Conservation (phyloP, 257 asterid genomes). For the Lycium ferocissimum region DNA sequence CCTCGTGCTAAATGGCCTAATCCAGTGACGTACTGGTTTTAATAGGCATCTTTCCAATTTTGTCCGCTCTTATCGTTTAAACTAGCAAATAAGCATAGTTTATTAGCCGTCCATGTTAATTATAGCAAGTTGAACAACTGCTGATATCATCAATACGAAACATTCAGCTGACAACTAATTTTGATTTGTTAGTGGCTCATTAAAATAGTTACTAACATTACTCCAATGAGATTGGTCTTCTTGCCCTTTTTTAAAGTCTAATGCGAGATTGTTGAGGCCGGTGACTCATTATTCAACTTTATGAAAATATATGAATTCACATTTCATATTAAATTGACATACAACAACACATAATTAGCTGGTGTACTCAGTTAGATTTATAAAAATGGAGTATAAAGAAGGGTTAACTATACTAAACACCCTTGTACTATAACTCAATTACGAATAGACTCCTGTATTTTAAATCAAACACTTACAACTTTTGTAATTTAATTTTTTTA, state of each 20-base stretch:
- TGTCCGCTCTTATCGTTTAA: neutral
- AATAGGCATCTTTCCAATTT: slow-evolving; percentile 26
- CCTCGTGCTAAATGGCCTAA: slow-evolving; percentile 21
- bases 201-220: neutral
- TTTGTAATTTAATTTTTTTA: no score
- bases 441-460: no score
- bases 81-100: neutral
- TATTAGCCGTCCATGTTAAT: slow-evolving; percentile 24
- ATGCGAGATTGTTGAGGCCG: neutral
- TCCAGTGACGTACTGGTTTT: neutral
- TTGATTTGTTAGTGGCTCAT: neutral
- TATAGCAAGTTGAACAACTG: slow-evolving; percentile 8
- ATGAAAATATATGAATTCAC: neutral
- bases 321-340: neutral
- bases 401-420: no score
- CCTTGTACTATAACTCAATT: no score
- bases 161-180: neutral
- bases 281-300: neutral
- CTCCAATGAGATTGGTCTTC: neutral
- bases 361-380: neutral
- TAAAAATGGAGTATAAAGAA: no score
- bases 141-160: slow-evolving; percentile 8
- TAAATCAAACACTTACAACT: no score
- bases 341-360: neutral
- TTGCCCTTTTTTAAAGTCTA: neutral